These are phyloP conservation scores for Globisporangium iwayamae DNA, from an alignment of 352 stramenopile species.

Conservation along the genomic window DNA sequence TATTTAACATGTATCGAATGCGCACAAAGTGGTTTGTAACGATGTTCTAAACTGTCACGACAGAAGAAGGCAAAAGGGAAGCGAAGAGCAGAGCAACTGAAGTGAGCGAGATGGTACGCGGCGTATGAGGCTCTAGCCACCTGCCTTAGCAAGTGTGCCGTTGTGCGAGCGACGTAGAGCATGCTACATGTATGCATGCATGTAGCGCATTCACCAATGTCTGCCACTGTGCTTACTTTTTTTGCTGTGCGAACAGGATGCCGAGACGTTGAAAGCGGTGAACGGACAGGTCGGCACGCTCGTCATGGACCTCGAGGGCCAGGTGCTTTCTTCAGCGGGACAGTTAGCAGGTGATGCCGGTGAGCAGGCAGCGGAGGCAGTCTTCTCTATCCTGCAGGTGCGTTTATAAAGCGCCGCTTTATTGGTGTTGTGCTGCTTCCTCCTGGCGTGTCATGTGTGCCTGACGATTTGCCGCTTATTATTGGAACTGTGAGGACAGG, in stretches of 20 bases:
- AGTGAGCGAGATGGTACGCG: neutral
- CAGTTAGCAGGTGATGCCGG: conserved; percentile 48
- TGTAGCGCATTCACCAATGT: neutral
- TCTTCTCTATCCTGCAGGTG: conserved; percentile 67
- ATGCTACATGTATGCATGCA: neutral
- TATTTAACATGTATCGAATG: neutral
- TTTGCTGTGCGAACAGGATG: conserved; percentile 33
- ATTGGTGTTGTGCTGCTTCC: neutral
- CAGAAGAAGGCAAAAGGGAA: conserved; percentile 1
- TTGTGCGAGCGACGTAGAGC: neutral
- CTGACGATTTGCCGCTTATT: conserved; percentile 1
- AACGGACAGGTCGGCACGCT: conserved; percentile 57
- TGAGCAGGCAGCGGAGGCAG: conserved; percentile 48
- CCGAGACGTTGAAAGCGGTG: conserved; percentile 40
- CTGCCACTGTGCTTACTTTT: neutral
- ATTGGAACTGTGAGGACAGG: conserved; percentile 16
- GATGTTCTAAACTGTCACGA: neutral
- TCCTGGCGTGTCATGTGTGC: neutral
- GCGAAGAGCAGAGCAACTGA: neutral
- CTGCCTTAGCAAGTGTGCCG: neutral
- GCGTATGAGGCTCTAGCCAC: neutral
- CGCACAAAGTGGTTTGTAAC: too few species aligned
- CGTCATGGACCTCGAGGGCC: conserved; percentile 52
- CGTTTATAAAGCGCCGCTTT: neutral
- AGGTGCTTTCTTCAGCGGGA: conserved; percentile 61